Evolutionary conservation across 2,329 filamentous ascomycete species (phyloP).

Genomic region (Venturia nashicola): DNA sequence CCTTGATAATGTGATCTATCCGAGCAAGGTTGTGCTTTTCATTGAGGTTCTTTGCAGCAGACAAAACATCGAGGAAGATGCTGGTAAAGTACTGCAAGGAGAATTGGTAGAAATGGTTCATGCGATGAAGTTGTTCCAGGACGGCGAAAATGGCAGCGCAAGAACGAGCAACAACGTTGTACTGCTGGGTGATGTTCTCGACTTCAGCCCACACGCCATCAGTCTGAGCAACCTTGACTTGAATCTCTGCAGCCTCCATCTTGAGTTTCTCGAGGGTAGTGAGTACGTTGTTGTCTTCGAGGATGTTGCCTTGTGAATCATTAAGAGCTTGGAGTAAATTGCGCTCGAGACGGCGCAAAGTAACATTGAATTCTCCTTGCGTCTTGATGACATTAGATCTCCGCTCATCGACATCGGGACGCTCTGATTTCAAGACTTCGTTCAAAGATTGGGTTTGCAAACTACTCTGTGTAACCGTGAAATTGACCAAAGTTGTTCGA

Average conservation of each 20-base stretch:
- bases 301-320: conserved; percentile 91
- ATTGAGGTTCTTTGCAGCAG: conserved; percentile 60
- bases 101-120: conserved; percentile 99
- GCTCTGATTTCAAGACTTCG: conserved; percentile 92
- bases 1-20: conserved; percentile 79
- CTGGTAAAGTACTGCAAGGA: conserved; percentile 96
- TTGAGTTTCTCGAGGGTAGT: conserved; percentile 96
- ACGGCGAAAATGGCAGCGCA: conserved; percentile 97
- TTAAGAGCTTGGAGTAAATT: conserved; percentile 88
- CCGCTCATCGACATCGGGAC: conserved; percentile 92
- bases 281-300: conserved; percentile 96
- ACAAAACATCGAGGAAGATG: conserved; percentile 89
- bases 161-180: conserved; percentile 82
- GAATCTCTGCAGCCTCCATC: conserved; percentile 93
- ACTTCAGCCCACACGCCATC: conserved; percentile 98
- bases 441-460: conserved; percentile 96
- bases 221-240: conserved; percentile 88
- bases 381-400: conserved; percentile 96
- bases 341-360: conserved; percentile 90
- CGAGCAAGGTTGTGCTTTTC: conserved; percentile 66
- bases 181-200: conserved; percentile 87
- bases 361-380: conserved; percentile 98
- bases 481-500: conserved; percentile 97
- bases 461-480: conserved; percentile 97
- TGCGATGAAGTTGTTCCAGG: conserved; percentile 89